Conservation (phyloP, 2,329 filamentous ascomycete species). For the Sporothrix dimorphospora region DNA sequence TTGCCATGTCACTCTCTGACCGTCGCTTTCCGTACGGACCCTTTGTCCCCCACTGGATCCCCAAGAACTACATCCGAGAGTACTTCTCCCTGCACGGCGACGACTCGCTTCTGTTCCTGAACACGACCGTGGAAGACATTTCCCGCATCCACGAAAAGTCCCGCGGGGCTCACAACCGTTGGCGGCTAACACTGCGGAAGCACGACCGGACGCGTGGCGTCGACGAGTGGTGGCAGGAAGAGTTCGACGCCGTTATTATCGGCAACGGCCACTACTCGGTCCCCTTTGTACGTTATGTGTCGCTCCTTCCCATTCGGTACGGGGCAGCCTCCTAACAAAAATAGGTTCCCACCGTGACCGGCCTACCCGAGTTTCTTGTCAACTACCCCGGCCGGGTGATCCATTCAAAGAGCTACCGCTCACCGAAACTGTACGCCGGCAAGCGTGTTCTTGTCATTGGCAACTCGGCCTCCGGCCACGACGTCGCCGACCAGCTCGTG, state of each 20-base stretch:
- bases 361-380: conserved; percentile 53
- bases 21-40: conserved; percentile 66
- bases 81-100: conserved; percentile 57
- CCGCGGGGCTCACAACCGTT: conserved; percentile 48
- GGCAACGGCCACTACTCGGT: conserved; percentile 64
- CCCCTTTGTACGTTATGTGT: conserved; percentile 53
- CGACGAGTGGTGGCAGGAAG: conserved; percentile 64
- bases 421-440: conserved; percentile 60
- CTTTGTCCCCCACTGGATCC: conserved; percentile 58
- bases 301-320: background rate
- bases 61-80: conserved; percentile 58
- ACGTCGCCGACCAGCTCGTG: conserved; percentile 76
- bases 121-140: conserved; percentile 50
- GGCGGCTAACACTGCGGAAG: conserved; percentile 55
- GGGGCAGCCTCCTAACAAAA: conserved; percentile 36
- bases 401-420: conserved; percentile 81
- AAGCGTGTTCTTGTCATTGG: conserved; percentile 84
- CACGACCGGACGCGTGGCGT: conserved; percentile 47
- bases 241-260: conserved; percentile 64
- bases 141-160: conserved; percentile 46
- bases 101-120: conserved; percentile 51
- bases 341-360: conserved; percentile 48
- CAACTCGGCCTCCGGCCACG: conserved; percentile 80
- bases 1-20: conserved; percentile 55
- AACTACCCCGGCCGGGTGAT: conserved; percentile 53